A percentile compares a stretch with the other conserved stretches of the same genome.
Conservation (phyloP, 345 rosid species). For the Tarenaya hassleriana region DNA sequence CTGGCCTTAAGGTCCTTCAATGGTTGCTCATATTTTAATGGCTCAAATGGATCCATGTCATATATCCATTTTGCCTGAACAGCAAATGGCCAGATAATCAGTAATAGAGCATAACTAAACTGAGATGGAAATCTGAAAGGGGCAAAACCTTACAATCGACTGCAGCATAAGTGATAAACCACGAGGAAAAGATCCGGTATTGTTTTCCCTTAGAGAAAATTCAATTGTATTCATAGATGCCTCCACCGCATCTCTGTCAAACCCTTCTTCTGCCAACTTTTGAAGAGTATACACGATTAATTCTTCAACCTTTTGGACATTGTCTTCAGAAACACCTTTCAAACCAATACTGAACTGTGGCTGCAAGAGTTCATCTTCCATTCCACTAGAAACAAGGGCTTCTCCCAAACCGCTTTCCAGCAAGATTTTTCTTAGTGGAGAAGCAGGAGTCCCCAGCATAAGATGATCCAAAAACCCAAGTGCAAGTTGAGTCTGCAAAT, state of each 20-base stretch:
- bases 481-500: slow-evolving; percentile 75
- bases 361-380: slow-evolving; percentile 93
- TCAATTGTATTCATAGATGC: slow-evolving; percentile 96
- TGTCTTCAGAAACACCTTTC: slow-evolving; percentile 72
- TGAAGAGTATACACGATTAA: slow-evolving; percentile 56
- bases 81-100: slow-evolving; percentile 24
- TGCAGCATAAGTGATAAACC: slow-evolving; percentile 85
- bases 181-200: slow-evolving; percentile 89
- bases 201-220: slow-evolving; percentile 84
- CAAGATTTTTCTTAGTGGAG: slow-evolving; percentile 80
- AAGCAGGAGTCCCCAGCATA: slow-evolving; percentile 88
- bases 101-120: slow-evolving; percentile 9
- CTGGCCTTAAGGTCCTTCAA: slow-evolving; percentile 65
- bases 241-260: slow-evolving; percentile 78
- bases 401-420: slow-evolving; percentile 91
- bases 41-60: slow-evolving; percentile 96
- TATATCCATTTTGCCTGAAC: slow-evolving; percentile 93
- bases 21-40: slow-evolving; percentile 85
- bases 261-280: slow-evolving; percentile 76
- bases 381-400: slow-evolving; percentile 80
- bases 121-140: not conserved
- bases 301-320: slow-evolving; percentile 67
- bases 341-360: slow-evolving; percentile 85
- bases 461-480: slow-evolving; percentile 89
- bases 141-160: slow-evolving; percentile 47